Conservation (phyloP, 2,329 filamentous ascomycete genomes). For the Trichoderma sp. region DNA sequence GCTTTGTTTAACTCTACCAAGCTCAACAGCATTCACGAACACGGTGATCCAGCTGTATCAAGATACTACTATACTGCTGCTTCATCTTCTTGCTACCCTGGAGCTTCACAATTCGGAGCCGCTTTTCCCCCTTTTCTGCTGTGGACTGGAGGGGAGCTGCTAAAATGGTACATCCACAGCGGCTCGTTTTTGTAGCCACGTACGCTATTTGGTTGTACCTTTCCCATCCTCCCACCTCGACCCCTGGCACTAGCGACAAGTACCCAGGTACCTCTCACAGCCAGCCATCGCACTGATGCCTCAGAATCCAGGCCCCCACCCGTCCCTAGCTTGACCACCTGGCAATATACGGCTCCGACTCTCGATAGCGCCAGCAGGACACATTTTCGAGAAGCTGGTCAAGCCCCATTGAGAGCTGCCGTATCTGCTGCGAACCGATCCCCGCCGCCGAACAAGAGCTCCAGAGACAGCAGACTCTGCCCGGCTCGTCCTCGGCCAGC, state of each 20-base stretch:
- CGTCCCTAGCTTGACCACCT: conserved; percentile 23
- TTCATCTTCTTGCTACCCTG: neutral
- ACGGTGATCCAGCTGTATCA: neutral
- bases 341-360: conserved; percentile 23
- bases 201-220: conserved; percentile 3
- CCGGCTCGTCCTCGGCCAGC: conserved; percentile 13
- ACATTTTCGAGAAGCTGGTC: conserved; percentile 31
- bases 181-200: neutral
- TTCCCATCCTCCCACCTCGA: neutral
- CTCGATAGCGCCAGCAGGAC: conserved; percentile 26
- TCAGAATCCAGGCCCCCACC: conserved; percentile 25
- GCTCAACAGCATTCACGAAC: neutral
- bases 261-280: neutral
- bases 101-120: neutral
- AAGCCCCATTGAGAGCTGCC: conserved; percentile 27
- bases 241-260: neutral
- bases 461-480: conserved; percentile 25
- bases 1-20: neutral
- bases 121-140: conserved; percentile 3
- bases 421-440: conserved; percentile 25
- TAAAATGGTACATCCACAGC: neutral
- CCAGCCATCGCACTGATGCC: neutral
- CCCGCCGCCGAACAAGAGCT: conserved; percentile 25
- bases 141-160: neutral
- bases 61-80: neutral